phyloP scores from a whole-genome alignment of 2,329 filamentous ascomycete species.

The Diaporthe amygdali region DNA sequence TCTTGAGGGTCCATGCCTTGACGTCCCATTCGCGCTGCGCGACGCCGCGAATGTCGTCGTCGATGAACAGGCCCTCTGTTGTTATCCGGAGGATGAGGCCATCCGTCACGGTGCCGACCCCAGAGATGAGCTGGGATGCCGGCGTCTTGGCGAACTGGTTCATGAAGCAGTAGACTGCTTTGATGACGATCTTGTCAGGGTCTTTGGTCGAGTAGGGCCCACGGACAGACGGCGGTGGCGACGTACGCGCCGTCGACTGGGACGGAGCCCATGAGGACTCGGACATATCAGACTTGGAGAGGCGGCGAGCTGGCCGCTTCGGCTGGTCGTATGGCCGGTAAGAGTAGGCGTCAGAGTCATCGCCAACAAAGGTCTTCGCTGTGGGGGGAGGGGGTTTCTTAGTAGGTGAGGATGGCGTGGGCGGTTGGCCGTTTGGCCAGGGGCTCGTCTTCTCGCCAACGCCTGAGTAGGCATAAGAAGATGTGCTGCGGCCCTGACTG shows the following conservation, averaged over 20 bases:
- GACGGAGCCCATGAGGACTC: slow-evolving; percentile 88
- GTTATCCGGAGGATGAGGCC: slow-evolving; percentile 91
- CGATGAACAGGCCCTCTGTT: slow-evolving; percentile 94
- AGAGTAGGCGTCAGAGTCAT: slow-evolving; percentile 72
- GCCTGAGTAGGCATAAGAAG: slow-evolving; percentile 67
- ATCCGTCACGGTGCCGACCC: slow-evolving; percentile 85
- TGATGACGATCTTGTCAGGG: slow-evolving; percentile 94
- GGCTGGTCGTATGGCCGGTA: slow-evolving; percentile 80
- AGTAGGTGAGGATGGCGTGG: slow-evolving; percentile 43
- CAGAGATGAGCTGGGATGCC: slow-evolving; percentile 85
- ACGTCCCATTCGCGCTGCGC: slow-evolving; percentile 98
- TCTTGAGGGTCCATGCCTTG: slow-evolving; percentile 96
- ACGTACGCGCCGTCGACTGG: slow-evolving; percentile 81
- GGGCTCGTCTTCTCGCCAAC: slow-evolving; percentile 73
- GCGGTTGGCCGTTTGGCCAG: slow-evolving; percentile 68
- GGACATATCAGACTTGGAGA: slow-evolving; percentile 75
- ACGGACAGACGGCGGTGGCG: slow-evolving; percentile 79
- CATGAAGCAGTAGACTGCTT: slow-evolving; percentile 90
- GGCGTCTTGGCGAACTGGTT: slow-evolving; percentile 89
- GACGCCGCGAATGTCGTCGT: slow-evolving; percentile 89
- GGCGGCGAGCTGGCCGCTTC: slow-evolving; percentile 61
- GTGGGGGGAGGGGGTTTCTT: slow-evolving; percentile 51
- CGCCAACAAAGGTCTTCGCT: slow-evolving; percentile 63
- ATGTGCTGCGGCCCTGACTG: slow-evolving; percentile 46
- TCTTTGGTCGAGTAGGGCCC: slow-evolving; percentile 86